Conservation (phyloP, 306 rosid species). For the Geum urbanum region DNA sequence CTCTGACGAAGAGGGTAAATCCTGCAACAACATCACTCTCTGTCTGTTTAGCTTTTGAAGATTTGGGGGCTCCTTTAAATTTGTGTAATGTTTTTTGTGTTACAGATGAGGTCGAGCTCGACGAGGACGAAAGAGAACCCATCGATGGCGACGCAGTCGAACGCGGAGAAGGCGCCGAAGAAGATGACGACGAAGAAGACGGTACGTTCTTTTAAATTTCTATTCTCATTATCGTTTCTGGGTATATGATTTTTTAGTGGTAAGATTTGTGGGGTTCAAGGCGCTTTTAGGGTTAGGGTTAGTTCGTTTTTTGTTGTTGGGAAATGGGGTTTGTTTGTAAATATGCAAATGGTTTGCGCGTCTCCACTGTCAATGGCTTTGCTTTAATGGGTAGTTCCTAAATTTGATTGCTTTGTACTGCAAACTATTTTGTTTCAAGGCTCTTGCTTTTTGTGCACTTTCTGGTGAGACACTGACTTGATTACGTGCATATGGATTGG, state of each 20-base stretch:
- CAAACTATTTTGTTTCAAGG: no score
- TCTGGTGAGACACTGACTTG: no score
- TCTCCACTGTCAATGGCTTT: no score
- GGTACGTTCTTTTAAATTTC: constrained; percentile 41
- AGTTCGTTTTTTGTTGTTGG: background rate
- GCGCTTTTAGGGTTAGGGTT: background rate
- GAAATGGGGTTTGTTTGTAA: no score
- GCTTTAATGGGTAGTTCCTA: no score
- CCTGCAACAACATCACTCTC: background rate
- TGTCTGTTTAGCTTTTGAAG: background rate
- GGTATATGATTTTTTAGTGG: background rate
- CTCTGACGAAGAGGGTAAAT: constrained; percentile 61
- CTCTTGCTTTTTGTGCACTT: no score
- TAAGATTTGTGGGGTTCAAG: background rate
- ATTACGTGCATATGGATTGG: no score
- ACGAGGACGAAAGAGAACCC: constrained; percentile 67
- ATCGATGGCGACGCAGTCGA: constrained; percentile 46
- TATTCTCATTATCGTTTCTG: background rate
- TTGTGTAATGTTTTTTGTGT: constrained; percentile 13
- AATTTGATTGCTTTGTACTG: no score
- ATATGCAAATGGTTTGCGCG: no score
- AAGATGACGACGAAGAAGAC: constrained; percentile 79
- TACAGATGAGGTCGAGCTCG: constrained; percentile 72
- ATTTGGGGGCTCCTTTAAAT: background rate
- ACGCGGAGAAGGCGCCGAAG: constrained; percentile 62